Percentiles rank a stretch among this genome's conserved stretches.
phyloP scores from a whole-genome alignment of 306 rosid species.

The Dalbergia cochinchinensis region DNA sequence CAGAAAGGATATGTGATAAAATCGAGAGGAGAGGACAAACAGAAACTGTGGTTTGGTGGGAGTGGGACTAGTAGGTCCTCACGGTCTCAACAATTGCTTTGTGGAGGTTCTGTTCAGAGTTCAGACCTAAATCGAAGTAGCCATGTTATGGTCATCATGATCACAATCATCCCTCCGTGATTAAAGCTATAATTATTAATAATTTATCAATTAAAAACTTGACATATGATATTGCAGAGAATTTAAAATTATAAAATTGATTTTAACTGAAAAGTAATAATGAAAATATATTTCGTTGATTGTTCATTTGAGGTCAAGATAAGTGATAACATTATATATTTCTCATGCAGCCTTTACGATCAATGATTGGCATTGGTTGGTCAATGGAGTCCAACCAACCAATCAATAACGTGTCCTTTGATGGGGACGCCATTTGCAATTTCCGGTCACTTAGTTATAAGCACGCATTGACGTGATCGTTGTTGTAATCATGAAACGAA shows the following conservation, averaged over 20 bases:
- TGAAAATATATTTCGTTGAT: background rate
- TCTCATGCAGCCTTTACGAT: slow-evolving; percentile 29
- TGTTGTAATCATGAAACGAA: background rate
- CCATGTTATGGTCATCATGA: slow-evolving; percentile 52
- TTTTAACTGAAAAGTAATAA: background rate
- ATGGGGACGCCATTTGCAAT: slow-evolving; percentile 2
- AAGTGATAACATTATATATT: background rate
- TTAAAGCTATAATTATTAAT: slow-evolving; percentile 44
- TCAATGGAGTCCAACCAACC: slow-evolving; percentile 53
- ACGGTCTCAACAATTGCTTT: slow-evolving; percentile 27
- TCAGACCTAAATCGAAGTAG: slow-evolving; percentile 43
- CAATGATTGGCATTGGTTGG: slow-evolving; percentile 51
- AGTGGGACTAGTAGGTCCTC: slow-evolving; percentile 42
- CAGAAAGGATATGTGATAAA: background rate
- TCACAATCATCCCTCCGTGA: slow-evolving; percentile 57
- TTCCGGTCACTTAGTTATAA: background rate
- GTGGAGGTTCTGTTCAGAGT: slow-evolving; percentile 14
- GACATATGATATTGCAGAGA: background rate
- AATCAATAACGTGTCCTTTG: background rate
- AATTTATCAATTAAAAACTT: background rate
- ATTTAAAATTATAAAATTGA: background rate
- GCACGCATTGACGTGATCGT: background rate
- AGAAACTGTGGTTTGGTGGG: slow-evolving; percentile 43
- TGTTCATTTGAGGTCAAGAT: slow-evolving; percentile 21
- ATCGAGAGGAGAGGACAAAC: slow-evolving; percentile 21